Evolutionary conservation across 1,284 basidiomycete genomes (phyloP).

Genomic region (Gomphus bonarii): DNA sequence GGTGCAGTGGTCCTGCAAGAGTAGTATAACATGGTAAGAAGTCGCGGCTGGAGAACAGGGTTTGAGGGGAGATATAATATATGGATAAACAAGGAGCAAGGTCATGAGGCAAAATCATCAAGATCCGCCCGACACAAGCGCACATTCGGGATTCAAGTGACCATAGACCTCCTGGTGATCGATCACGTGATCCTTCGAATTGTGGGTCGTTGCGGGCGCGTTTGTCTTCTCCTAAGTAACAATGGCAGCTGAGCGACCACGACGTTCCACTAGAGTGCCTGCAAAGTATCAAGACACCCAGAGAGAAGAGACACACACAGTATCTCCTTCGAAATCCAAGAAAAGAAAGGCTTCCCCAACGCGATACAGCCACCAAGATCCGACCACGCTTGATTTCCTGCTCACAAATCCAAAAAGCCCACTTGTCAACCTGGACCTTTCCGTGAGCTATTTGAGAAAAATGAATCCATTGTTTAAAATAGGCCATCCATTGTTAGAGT

Average conservation of each 20-base stretch:
- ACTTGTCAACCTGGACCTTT: slow-evolving; percentile 39
- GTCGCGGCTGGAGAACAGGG: no score
- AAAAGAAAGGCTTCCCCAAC: not conserved
- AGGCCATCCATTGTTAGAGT: slow-evolving; percentile 1
- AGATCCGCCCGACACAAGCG: slow-evolving; percentile 2
- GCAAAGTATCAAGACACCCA: not conserved
- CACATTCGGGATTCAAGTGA: not conserved
- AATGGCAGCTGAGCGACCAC: not conserved
- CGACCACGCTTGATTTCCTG: slow-evolving; percentile 21
- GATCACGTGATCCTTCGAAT: not conserved
- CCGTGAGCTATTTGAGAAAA: slow-evolving; percentile 29
- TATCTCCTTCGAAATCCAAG: not conserved
- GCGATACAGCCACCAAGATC: not conserved
- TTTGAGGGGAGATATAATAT: not conserved
- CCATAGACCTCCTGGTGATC: not conserved
- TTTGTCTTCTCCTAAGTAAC: not conserved
- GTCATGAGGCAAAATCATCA: no score
- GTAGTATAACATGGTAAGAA: not conserved
- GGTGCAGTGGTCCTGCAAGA: not conserved
- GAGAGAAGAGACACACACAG: not conserved
- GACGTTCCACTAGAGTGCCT: not conserved
- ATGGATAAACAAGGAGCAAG: not conserved
- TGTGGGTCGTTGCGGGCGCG: not conserved
- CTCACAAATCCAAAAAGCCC: slow-evolving; percentile 41
- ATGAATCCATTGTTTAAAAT: slow-evolving; percentile 1